These are phyloP conservation scores for Coemansia sp. DNA, from an alignment of 192 early-diverging fungal genomes.

Conservation along the genomic window DNA sequence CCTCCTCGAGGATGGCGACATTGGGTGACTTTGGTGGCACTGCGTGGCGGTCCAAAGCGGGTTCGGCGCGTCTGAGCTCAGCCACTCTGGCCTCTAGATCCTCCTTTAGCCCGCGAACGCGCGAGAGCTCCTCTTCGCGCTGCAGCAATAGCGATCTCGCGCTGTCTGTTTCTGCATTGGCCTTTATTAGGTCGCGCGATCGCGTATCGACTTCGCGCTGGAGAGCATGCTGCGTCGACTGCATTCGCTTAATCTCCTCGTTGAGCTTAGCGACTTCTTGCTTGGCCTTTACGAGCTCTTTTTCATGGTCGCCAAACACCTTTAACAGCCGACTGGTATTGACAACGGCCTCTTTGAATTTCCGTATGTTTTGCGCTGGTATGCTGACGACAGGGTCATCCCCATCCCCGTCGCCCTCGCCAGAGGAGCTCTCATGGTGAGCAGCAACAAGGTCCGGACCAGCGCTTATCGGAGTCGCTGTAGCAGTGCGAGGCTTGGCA, in stretches of 20 bases:
- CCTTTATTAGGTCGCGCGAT: slow-evolving; percentile 27
- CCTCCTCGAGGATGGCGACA: slow-evolving; percentile 32
- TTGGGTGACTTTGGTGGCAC: slow-evolving; percentile 37
- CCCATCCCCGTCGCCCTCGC: neutral
- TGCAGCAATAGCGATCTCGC: slow-evolving; percentile 31
- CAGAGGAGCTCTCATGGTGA: slow-evolving; percentile 3
- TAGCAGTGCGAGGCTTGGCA: slow-evolving; percentile 2
- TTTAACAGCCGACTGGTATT: slow-evolving; percentile 50
- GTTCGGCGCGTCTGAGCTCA: slow-evolving; percentile 27
- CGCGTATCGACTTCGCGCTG: slow-evolving; percentile 43
- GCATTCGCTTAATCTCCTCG: slow-evolving; percentile 32
- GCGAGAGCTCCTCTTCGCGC: slow-evolving; percentile 49
- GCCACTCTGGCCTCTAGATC: slow-evolving; percentile 41
- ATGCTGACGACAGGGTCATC: slow-evolving; percentile 25
- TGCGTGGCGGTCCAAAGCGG: slow-evolving; percentile 13
- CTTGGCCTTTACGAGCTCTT: slow-evolving; percentile 43
- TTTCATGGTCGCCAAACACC: slow-evolving; percentile 51
- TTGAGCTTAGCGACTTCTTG: slow-evolving; percentile 33
- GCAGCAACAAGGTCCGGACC: neutral
- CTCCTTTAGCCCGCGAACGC: slow-evolving; percentile 47
- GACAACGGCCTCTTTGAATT: slow-evolving; percentile 51
- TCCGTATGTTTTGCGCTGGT: slow-evolving; percentile 40
- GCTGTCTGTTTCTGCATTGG: slow-evolving; percentile 44
- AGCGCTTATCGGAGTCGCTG: neutral
- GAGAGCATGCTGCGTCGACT: slow-evolving; percentile 18